phyloP scores from a whole-genome alignment of 1,139 yeast genomes.

The Lodderomyces orthopsilosis region DNA sequence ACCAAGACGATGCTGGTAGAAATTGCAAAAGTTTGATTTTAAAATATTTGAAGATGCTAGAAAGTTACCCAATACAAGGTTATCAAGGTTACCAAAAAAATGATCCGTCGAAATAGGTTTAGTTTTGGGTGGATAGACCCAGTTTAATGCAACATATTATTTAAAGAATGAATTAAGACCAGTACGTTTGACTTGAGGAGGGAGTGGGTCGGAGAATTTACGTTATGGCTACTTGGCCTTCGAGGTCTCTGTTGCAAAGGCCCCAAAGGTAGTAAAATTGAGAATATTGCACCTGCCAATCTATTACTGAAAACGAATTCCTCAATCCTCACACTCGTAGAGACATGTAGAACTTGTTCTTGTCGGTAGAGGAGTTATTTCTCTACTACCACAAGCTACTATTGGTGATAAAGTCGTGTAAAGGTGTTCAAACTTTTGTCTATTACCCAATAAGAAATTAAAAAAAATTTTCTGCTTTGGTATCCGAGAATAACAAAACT shows the following conservation, averaged over 20 bases:
- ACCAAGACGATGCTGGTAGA: slow-evolving; percentile 74
- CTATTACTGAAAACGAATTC: no score
- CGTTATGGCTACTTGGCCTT: no score
- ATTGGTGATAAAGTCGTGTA: not conserved
- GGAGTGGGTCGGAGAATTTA: no score
- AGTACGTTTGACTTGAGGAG: no score
- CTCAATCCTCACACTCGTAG: no score
- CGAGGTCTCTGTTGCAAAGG: no score
- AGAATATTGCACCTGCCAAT: no score
- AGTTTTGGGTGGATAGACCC: not conserved
- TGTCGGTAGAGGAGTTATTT: no score
- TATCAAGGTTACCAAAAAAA: slow-evolving; percentile 81
- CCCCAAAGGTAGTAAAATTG: no score
- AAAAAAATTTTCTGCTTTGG: not conserved
- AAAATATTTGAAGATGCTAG: slow-evolving; percentile 75
- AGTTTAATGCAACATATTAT: not conserved
- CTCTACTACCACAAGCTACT: no score
- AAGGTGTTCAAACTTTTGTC: not conserved
- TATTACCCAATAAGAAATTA: slow-evolving; percentile 10
- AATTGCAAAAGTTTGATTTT: slow-evolving; percentile 60
- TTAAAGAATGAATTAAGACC: no score
- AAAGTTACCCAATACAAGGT: slow-evolving; percentile 65
- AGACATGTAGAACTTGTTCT: no score
- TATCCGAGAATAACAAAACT: not conserved
- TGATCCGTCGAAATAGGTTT: slow-evolving; percentile 60